A percentile compares a stretch with the other conserved stretches of the same genome.
phyloP scores from a whole-genome alignment of 495 filamentous ascomycete species.

The Penicillium bovifimosum region DNA sequence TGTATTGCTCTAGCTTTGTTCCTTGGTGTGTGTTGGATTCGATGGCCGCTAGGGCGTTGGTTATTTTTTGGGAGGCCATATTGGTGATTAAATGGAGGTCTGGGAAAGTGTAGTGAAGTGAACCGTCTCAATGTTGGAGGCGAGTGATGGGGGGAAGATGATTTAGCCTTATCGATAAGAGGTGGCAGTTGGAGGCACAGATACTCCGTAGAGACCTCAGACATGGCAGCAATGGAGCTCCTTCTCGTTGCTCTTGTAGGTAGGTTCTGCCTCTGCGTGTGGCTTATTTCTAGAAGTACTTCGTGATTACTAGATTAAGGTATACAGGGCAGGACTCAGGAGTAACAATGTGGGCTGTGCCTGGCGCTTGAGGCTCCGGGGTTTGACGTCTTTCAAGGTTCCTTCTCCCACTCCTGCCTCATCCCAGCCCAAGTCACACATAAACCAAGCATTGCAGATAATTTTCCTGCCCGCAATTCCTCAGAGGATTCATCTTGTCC shows the following conservation, averaged over 20 bases:
- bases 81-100: background rate
- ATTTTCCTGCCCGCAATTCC: background rate
- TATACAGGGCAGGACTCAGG: too few species aligned
- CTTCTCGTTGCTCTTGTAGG: background rate
- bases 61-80: slow-evolving; percentile 57
- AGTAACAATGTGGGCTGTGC: background rate
- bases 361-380: background rate
- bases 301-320: too few species aligned
- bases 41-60: slow-evolving; percentile 49
- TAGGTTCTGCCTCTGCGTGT: background rate
- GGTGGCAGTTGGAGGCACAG: background rate
- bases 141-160: slow-evolving; percentile 2
- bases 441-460: background rate
- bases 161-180: slow-evolving; percentile 3
- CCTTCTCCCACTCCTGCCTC: background rate
- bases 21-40: slow-evolving; percentile 46
- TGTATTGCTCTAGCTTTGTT: slow-evolving; percentile 59
- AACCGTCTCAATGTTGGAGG: background rate
- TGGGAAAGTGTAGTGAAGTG: background rate
- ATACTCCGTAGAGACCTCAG: background rate
- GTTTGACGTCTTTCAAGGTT: too few species aligned
- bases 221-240: background rate
- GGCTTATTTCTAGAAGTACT: too few species aligned
- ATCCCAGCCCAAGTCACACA: background rate
- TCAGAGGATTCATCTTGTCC: background rate